Evolutionary conservation across 2,329 filamentous ascomycete species (phyloP).

Genomic region (Coniochaeta pulveracea): DNA sequence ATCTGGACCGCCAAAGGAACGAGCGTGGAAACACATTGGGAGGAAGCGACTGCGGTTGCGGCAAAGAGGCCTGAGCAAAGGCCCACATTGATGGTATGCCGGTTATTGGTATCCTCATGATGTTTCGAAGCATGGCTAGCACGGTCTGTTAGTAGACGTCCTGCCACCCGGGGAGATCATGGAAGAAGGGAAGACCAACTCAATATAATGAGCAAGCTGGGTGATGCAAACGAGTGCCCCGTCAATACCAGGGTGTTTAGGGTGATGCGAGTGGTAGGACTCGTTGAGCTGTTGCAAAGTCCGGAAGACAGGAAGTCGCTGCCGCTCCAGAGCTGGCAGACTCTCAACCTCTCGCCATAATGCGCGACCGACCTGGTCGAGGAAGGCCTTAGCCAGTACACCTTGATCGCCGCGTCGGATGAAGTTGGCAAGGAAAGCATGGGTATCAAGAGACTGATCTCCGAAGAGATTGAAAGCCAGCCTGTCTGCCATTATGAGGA

Average conservation of each 20-base stretch:
- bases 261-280: slow-evolving; percentile 43
- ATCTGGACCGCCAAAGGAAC: slow-evolving; percentile 51
- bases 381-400: slow-evolving; percentile 47
- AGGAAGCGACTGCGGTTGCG: slow-evolving; percentile 54
- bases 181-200: slow-evolving; percentile 31
- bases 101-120: slow-evolving; percentile 37
- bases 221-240: slow-evolving; percentile 53
- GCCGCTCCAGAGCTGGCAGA: slow-evolving; percentile 44
- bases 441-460: slow-evolving; percentile 60
- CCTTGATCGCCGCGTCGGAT: slow-evolving; percentile 32
- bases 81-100: slow-evolving; percentile 46
- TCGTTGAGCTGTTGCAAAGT: slow-evolving; percentile 55
- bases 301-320: slow-evolving; percentile 49
- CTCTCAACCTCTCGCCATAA: slow-evolving; percentile 48
- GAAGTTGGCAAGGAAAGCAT: slow-evolving; percentile 47
- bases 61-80: slow-evolving; percentile 61
- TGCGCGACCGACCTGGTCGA: slow-evolving; percentile 44
- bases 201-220: slow-evolving; percentile 58
- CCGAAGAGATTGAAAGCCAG: slow-evolving; percentile 54
- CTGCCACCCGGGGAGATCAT: slow-evolving; percentile 15
- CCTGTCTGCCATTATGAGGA: slow-evolving; percentile 30
- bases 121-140: slow-evolving; percentile 40
- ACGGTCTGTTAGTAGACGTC: slow-evolving; percentile 3
- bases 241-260: slow-evolving; percentile 52
- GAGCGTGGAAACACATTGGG: slow-evolving; percentile 49